phyloP scores from a whole-genome alignment of 2,329 filamentous ascomycete species.

The Colletotrichum karsti region DNA sequence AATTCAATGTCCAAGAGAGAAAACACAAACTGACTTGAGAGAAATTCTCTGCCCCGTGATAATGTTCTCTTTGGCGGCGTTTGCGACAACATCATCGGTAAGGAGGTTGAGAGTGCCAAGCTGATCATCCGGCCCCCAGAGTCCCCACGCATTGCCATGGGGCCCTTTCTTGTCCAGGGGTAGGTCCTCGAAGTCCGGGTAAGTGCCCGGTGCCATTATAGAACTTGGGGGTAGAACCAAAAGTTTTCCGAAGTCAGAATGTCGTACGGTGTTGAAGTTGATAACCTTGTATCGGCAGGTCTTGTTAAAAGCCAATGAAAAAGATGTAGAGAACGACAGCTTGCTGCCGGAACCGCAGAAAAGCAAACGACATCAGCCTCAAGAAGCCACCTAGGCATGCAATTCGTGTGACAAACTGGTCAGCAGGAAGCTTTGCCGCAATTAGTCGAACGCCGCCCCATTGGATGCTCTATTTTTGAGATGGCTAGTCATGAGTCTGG shows the following conservation, averaged over 20 bases:
- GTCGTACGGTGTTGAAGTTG: background rate
- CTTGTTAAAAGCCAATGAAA: background rate
- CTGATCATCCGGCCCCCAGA: conserved; percentile 59
- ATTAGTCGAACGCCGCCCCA: too few species aligned
- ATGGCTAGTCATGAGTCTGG: too few species aligned
- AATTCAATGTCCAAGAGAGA: background rate
- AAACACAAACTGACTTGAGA: conserved; percentile 19
- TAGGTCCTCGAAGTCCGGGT: conserved; percentile 38
- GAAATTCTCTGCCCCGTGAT: conserved; percentile 19
- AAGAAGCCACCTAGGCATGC: too few species aligned
- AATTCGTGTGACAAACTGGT: too few species aligned
- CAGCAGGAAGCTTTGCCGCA: too few species aligned
- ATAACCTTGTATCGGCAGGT: background rate
- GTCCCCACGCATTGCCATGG: conserved; percentile 62
- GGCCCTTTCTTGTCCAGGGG: conserved; percentile 59
- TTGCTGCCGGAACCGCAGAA: too few species aligned
- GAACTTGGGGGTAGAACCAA: background rate
- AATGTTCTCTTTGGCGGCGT: conserved; percentile 14
- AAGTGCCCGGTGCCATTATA: background rate
- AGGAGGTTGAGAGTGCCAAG: conserved; percentile 64
- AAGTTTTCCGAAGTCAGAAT: too few species aligned
- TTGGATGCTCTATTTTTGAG: too few species aligned
- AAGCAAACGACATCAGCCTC: too few species aligned
- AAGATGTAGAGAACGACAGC: too few species aligned
- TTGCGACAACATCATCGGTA: conserved; percentile 38